Percentiles rank a stretch among this genome's conserved stretches.
Evolutionary conservation across 805 yeast genomes (phyloP).

Genomic region (Candida manassasensis): DNA sequence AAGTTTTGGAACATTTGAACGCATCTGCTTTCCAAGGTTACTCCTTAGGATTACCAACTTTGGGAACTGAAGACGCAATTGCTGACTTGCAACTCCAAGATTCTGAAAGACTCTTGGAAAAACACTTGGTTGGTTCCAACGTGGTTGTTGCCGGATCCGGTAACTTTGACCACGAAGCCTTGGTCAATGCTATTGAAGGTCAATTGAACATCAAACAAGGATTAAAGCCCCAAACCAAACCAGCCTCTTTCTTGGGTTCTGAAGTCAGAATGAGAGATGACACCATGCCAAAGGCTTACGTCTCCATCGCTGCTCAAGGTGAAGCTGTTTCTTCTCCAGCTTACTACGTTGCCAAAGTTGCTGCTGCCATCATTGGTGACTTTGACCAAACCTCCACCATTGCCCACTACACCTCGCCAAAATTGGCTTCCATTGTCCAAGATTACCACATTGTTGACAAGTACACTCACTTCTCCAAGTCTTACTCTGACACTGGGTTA

Average conservation of each 20-base stretch:
- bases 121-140: constrained; percentile 58
- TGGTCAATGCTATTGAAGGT: constrained; percentile 62
- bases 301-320: constrained; percentile 71
- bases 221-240: constrained; percentile 40
- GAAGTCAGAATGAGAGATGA: constrained; percentile 88
- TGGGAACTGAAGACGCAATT: constrained; percentile 69
- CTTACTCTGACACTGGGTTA: constrained; percentile 74
- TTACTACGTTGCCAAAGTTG: constrained; percentile 69
- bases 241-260: constrained; percentile 74
- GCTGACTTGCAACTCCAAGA: constrained; percentile 55
- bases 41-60: constrained; percentile 69
- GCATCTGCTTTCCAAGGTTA: constrained; percentile 86
- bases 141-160: constrained; percentile 69
- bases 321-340: constrained; percentile 60
- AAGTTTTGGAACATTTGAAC: constrained; percentile 70
- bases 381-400: constrained; percentile 52
- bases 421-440: constrained; percentile 62
- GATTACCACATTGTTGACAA: constrained; percentile 71
- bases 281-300: constrained; percentile 75
- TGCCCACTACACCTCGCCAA: constrained; percentile 55
- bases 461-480: constrained; percentile 65
- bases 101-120: constrained; percentile 49
- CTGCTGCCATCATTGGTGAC: constrained; percentile 52
- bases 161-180: constrained; percentile 62
- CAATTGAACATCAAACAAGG: constrained; percentile 48